phyloP scores from a whole-genome alignment of 305 asterid species.

The Fraxinus baroniana region DNA sequence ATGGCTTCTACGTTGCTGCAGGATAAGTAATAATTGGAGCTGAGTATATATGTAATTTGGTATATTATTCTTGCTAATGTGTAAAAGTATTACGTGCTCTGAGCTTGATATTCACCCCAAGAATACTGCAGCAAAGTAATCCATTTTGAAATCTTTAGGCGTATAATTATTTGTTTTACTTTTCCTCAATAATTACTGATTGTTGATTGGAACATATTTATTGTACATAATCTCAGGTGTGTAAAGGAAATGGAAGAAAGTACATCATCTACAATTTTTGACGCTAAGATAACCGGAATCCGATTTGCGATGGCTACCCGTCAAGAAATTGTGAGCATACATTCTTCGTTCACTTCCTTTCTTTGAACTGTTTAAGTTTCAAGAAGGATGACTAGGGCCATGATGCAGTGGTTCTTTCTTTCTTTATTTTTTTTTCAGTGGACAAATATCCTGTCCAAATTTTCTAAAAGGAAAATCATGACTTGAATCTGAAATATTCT shows the following conservation, averaged over 20 bases:
- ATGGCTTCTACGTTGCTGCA: background rate
- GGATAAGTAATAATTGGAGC: slow-evolving; percentile 7
- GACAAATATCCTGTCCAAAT: slow-evolving; percentile 12
- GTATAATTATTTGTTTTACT: background rate
- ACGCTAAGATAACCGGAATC: slow-evolving; percentile 61
- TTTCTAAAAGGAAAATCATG: background rate
- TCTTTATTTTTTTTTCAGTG: background rate
- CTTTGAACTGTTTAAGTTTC: slow-evolving; percentile 10
- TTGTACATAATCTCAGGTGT: slow-evolving; percentile 32
- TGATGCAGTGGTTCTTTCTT: slow-evolving; percentile 6
- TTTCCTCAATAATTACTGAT: background rate
- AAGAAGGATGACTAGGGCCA: background rate
- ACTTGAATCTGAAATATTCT: slow-evolving; percentile 8
- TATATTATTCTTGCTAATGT: background rate
- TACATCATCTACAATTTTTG: slow-evolving; percentile 36
- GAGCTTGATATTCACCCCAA: background rate
- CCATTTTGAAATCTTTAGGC: slow-evolving; percentile 10
- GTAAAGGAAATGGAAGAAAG: slow-evolving; percentile 60
- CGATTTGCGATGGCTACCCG: slow-evolving; percentile 72
- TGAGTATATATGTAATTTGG: background rate
- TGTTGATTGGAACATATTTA: slow-evolving; percentile 14
- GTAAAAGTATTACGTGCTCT: background rate
- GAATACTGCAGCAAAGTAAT: background rate
- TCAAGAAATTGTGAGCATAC: slow-evolving; percentile 74
- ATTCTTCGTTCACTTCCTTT: slow-evolving; percentile 20